phyloP scores from a whole-genome alignment of 1,284 basidiomycete genomes.

The Malassezia psittaci region DNA sequence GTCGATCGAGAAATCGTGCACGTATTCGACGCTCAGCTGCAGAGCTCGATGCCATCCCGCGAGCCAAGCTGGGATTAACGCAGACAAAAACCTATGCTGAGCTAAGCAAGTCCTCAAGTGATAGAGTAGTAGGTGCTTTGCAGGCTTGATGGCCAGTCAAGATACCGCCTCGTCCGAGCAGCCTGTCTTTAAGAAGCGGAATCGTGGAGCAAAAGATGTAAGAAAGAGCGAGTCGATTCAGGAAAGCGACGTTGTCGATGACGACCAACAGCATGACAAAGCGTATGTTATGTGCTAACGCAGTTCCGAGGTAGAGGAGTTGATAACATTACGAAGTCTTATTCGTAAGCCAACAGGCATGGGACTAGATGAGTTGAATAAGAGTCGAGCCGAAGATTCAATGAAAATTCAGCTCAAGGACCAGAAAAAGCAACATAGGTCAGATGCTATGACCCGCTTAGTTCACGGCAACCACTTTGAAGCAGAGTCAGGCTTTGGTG shows the following conservation, averaged over 20 bases:
- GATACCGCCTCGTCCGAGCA: neutral
- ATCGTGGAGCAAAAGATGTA: neutral
- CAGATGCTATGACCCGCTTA: neutral
- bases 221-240: neutral
- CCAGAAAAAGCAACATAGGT: no score
- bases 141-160: neutral
- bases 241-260: neutral
- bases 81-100: neutral
- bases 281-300: neutral
- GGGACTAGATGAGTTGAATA: neutral
- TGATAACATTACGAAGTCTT: conserved; percentile 1
- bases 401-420: neutral
- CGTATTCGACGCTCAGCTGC: neutral
- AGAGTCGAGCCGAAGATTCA: neutral
- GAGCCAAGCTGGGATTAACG: neutral
- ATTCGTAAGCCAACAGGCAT: conserved; percentile 5
- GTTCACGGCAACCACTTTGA: neutral
- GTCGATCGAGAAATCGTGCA: neutral
- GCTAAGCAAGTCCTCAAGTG: neutral
- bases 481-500: neutral
- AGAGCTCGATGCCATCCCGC: neutral
- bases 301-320: conserved; percentile 1
- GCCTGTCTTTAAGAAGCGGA: conserved; percentile 1
- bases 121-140: neutral
- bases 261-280: neutral